These are phyloP conservation scores for Ceratocystis papillata DNA, from an alignment of 2,329 filamentous ascomycete species.

Conservation along the genomic window DNA sequence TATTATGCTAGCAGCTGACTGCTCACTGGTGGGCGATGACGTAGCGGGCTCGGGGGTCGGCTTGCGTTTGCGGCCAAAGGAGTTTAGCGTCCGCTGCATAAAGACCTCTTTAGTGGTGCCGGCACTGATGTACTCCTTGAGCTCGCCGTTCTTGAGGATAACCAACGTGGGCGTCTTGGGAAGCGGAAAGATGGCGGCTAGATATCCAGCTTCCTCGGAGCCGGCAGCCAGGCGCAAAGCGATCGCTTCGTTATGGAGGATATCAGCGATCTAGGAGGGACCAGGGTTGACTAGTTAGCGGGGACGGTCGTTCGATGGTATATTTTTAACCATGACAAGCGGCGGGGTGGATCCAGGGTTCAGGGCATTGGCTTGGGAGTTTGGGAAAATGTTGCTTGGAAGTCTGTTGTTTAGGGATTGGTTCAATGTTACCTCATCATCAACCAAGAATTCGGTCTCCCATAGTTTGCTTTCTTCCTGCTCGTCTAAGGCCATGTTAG, in stretches of 20 bases:
- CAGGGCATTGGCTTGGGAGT: neutral
- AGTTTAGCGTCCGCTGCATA: slow-evolving; percentile 35
- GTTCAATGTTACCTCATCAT: slow-evolving; percentile 40
- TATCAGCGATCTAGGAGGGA: slow-evolving; percentile 39
- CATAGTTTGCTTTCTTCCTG: slow-evolving; percentile 57
- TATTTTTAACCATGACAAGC: too few species aligned
- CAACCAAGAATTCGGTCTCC: slow-evolving; percentile 58
- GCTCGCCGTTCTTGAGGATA: slow-evolving; percentile 65
- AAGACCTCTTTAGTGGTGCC: slow-evolving; percentile 58
- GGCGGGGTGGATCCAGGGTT: neutral
- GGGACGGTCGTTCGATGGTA: too few species aligned
- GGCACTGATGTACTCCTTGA: slow-evolving; percentile 64
- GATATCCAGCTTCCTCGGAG: slow-evolving; percentile 69
- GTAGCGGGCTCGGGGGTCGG: slow-evolving; percentile 20
- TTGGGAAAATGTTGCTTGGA: slow-evolving; percentile 1
- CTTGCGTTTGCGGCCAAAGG: slow-evolving; percentile 29
- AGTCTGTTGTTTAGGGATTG: neutral
- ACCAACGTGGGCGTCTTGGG: slow-evolving; percentile 66
- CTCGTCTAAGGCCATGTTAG: slow-evolving; percentile 44
- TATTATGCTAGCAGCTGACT: slow-evolving; percentile 23
- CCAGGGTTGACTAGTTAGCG: neutral
- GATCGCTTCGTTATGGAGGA: slow-evolving; percentile 54
- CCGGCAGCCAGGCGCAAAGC: slow-evolving; percentile 59
- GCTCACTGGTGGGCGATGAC: slow-evolving; percentile 20
- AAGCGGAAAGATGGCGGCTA: slow-evolving; percentile 75